Conservation (phyloP, 208 protist genomes). For the Naegleria gruberi region DNA sequence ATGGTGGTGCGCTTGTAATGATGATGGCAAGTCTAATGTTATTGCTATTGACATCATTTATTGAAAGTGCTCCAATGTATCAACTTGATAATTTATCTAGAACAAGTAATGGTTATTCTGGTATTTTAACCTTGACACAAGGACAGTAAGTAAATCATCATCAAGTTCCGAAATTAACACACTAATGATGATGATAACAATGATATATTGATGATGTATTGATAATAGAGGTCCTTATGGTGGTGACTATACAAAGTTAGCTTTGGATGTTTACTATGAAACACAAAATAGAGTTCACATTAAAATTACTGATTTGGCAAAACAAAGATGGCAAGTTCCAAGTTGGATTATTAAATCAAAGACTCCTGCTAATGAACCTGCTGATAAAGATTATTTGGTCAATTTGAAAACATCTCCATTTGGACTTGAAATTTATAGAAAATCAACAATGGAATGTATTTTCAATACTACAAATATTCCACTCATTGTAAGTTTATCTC, state of each 20-base stretch:
- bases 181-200: neutral
- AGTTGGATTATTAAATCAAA: neutral
- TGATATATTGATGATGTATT: neutral
- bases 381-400: neutral
- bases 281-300: neutral
- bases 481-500: neutral
- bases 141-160: neutral
- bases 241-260: neutral
- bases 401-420: neutral
- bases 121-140: neutral
- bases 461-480: neutral
- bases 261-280: neutral
- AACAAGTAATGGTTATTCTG: neutral
- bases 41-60: too few relatives aligned
- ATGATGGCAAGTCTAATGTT: too few relatives aligned
- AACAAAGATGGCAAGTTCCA: slow-evolving; percentile 18
- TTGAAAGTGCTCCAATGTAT: neutral
- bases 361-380: neutral
- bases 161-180: neutral
- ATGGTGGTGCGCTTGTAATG: too few relatives aligned
- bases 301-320: neutral
- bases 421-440: neutral
- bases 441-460: neutral
- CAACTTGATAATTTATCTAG: neutral
- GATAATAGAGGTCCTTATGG: neutral